Evolutionary conservation across 179 eudicot species (phyloP), one percentile per base, ranked within the genome.

Genomic region (Pouteria campechiana): DNA sequence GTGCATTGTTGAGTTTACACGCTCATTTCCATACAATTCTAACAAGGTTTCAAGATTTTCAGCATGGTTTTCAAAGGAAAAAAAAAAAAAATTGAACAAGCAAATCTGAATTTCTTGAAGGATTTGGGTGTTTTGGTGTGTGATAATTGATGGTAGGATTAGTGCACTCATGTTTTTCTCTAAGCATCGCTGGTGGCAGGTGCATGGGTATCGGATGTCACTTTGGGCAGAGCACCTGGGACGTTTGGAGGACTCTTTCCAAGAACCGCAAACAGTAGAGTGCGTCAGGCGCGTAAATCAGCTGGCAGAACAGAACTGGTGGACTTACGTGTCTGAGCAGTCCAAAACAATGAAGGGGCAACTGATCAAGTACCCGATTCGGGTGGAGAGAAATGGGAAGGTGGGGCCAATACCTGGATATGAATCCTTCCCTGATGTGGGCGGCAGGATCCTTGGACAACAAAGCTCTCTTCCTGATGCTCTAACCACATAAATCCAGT

Each of bases 161-260:
- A n/a, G n/a, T n/a, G n/a, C n/a, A n/a, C 9, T 21, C 18, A 20
- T 46, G 32, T 32, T 32, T 12, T 6, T n/a, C 9, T 12, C 24
- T 10, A 17, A 31, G 20, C 10, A 7, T 29, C 35, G 22, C 27
- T 15, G 7, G 15, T 27, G 32, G 17, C 52, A 79, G 88, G 75
- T 75, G 32, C 53, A 79, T 3, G 88, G 83, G 23, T 79, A 79
- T 25, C 75, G 88, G 34, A 76, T 79, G 88, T 79, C 88, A 7
- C 50, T 76, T 3, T 79, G 88, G 88, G 88, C 83, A 2, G 88
- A 79, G 42, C 83, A 79, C 52, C 68, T 79, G 8, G 75, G 77
- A 54, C 44, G 54, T 14, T 32, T 76, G 3, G 69, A 67, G 31
- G 59, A 76, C 13, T 23, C 39, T 9, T 76, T 57, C 28, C 53